These are phyloP conservation scores for Starmera stellimalicola DNA, from an alignment of 1,139 yeast species.

Conservation along the genomic window DNA sequence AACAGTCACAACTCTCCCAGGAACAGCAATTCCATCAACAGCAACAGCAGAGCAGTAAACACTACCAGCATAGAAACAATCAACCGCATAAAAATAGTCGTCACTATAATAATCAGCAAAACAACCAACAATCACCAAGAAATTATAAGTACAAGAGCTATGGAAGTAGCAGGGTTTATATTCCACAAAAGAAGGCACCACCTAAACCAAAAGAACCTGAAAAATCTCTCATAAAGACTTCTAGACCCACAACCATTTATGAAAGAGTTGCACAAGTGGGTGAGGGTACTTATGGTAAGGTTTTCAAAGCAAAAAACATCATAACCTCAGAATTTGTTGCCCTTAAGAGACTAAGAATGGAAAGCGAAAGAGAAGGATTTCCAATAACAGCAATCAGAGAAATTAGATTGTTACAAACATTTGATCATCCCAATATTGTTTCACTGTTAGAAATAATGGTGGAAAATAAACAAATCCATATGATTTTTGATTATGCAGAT, in stretches of 20 bases:
- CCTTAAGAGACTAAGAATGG: conserved; percentile 72
- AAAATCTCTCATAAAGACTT: conserved; percentile 13
- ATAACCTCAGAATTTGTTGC: conserved; percentile 74
- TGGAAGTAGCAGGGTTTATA: too few species aligned
- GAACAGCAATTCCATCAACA: background rate
- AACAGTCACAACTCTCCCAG: background rate
- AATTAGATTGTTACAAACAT: conserved; percentile 77
- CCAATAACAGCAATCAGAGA: conserved; percentile 95
- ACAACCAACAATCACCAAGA: too few species aligned
- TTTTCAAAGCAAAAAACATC: conserved; percentile 62
- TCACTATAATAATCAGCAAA: too few species aligned
- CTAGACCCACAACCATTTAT: conserved; percentile 16
- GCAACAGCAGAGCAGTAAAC: background rate
- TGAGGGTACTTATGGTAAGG: conserved; percentile 76
- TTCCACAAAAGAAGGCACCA: too few species aligned
- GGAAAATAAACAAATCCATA: conserved; percentile 66
- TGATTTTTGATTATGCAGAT: conserved; percentile 91
- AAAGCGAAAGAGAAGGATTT: conserved; percentile 86
- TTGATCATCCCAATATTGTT: conserved; percentile 75
- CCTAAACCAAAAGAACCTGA: conserved; percentile 2
- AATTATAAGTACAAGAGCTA: too few species aligned
- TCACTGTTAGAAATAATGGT: conserved; percentile 86
- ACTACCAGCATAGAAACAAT: too few species aligned
- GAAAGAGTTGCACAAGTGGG: conserved; percentile 48
- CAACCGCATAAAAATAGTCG: too few species aligned